Base-by-base conservation (phyloP, 2,329 filamentous ascomycete species). In the Botrytis medusae region DNA sequence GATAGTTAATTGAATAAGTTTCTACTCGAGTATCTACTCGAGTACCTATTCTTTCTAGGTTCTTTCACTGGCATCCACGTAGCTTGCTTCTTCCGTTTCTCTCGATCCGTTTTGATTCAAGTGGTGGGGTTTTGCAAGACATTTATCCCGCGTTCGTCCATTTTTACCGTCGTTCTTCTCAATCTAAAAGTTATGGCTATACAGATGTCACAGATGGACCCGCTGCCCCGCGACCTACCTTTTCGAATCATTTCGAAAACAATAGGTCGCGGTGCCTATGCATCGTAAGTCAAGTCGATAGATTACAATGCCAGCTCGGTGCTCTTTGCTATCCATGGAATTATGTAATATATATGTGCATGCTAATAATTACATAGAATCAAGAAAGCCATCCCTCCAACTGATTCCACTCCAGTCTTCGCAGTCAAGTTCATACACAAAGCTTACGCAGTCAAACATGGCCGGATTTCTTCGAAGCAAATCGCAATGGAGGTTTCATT, bases 381-480 rank as follows among this genome's bases (percentile, higher is more conserved):
- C 95, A 97, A 97, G 81, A 98, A 98, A 84, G 96, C 95, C 44
- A 89, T 92, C 64, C 95, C 95, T 12, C 85, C 91, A 37, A 87
- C 92, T 76, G 83, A 87, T 1, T 84, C 88, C 40, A 87, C 85
- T 40, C 95, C 95, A 44, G 86, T 99, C 74, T 98, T 99, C 82
- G 96, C 97, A 22, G 94, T 99, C 83, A 99, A 99, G 83, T 93
- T 99, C 84, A 98, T 99, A 81, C 95, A 99, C 85, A 99, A 99
- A 84, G 92, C 93, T 77, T 97, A 98, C 83, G 97, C 96, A 73
- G 89, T 93, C 78, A 92, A 92, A 78, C 90, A 95, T 87, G 96
- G 96, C 81, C 92, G 93, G 75, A 91, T 99, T 78, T 94, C 92
- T 44, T 88, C 91, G 48, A 95, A 97, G 81, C 96, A 99, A 83